Conservation (phyloP, 2,329 filamentous ascomycete genomes). For the Botryotinia calthae region DNA sequence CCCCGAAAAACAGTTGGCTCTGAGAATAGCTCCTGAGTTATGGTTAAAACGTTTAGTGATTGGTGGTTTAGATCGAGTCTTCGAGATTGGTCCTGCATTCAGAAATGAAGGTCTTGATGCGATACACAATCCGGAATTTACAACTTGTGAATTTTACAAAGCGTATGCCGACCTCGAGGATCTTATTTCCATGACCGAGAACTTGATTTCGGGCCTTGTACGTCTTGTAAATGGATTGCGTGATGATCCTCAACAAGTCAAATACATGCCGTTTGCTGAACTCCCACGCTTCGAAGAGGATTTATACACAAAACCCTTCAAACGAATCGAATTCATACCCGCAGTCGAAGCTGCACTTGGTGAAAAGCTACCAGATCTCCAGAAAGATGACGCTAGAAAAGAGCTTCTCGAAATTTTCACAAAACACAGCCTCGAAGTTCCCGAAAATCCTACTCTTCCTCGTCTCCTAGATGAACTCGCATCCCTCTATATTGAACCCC, state of each 20-base stretch:
- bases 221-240: constrained; percentile 49
- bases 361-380: constrained; percentile 41
- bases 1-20: constrained; percentile 64
- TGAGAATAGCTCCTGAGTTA: constrained; percentile 90
- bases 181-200: constrained; percentile 73
- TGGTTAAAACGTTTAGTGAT: constrained; percentile 92
- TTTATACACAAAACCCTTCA: constrained; percentile 56
- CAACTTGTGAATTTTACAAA: constrained; percentile 95
- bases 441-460: constrained; percentile 55
- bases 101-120: constrained; percentile 89
- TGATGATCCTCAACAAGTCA: constrained; percentile 44
- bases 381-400: constrained; percentile 51
- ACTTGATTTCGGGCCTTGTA: constrained; percentile 61
- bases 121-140: constrained; percentile 96
- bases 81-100: constrained; percentile 90
- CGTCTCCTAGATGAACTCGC: constrained; percentile 81
- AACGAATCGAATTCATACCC: constrained; percentile 76
- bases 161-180: constrained; percentile 75
- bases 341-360: constrained; percentile 68
- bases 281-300: constrained; percentile 50
- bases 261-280: constrained; percentile 23
- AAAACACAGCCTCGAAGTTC: constrained; percentile 48
- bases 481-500: constrained; percentile 72
- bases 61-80: constrained; percentile 83
- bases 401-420: constrained; percentile 57